phyloP scores from a whole-genome alignment of 768 basidiomycete genomes.

The Tricholoma sp. region DNA sequence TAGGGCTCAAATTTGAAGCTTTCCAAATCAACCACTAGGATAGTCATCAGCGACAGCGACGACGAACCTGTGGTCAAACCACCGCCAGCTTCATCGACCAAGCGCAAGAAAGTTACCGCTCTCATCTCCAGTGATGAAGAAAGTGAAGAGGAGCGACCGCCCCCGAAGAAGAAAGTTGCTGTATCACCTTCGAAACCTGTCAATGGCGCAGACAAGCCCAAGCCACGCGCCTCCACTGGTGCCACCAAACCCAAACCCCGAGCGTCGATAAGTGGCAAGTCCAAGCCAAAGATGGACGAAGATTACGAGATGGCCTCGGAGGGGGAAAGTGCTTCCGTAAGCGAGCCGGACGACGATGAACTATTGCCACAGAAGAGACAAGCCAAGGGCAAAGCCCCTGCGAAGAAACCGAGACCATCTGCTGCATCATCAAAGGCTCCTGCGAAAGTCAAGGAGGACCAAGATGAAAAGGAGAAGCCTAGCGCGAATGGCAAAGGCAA shows the following conservation, averaged over 20 bases:
- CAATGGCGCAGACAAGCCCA: conserved; percentile 7
- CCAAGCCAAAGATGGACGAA: conserved; percentile 21
- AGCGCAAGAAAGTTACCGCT: conserved; percentile 27
- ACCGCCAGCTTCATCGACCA: conserved; percentile 9
- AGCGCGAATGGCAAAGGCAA: conserved; percentile 11
- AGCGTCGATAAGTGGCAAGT: conserved; percentile 10
- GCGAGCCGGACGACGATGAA: conserved; percentile 15
- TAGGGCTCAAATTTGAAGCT: not conserved
- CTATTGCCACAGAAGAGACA: conserved; percentile 6
- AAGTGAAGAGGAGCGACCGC: conserved; percentile 25
- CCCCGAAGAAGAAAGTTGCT: conserved; percentile 38
- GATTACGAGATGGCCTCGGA: conserved; percentile 19
- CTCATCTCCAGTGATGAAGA: conserved; percentile 37
- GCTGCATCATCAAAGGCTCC: not conserved
- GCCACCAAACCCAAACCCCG: conserved; percentile 18
- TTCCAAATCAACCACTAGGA: conserved; percentile 4
- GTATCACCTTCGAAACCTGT: conserved; percentile 8
- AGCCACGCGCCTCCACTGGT: conserved; percentile 11
- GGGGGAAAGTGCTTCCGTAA: conserved; percentile 9
- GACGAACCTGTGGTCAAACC: conserved; percentile 13
- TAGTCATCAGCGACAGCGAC: conserved; percentile 16
- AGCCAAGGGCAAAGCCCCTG: conserved; percentile 12
- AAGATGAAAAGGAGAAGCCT: conserved; percentile 9
- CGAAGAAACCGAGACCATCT: conserved; percentile 12
- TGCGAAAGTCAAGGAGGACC: conserved; percentile 7